These are phyloP conservation scores for Daucus carota DNA, from an alignment of 129 eudicot genomes.

Conservation along the genomic window DNA sequence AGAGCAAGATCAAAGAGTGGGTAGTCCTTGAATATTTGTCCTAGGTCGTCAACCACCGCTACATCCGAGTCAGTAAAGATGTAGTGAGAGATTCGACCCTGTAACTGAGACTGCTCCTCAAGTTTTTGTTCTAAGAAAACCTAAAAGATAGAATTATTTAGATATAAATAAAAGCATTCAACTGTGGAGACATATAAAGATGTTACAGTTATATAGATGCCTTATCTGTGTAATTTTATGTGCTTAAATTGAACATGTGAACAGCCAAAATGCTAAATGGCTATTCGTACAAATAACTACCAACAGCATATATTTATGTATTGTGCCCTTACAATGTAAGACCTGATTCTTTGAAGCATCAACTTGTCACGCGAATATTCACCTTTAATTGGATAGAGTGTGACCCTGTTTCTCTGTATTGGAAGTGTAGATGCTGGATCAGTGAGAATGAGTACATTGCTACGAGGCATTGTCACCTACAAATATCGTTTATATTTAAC, in stretches of 20 bases:
- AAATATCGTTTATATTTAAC: slow-evolving; percentile 3
- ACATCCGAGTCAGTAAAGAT: slow-evolving; percentile 86
- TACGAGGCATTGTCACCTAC: slow-evolving; percentile 77
- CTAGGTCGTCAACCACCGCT: slow-evolving; percentile 76
- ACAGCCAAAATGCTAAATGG: background rate
- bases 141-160: slow-evolving; percentile 31
- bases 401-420: slow-evolving; percentile 54
- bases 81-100: slow-evolving; percentile 35
- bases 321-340: slow-evolving; percentile 93
- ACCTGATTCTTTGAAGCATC: slow-evolving; percentile 99
- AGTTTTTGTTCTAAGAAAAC: slow-evolving; percentile 61
- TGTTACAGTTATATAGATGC: background rate
- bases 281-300: slow-evolving; percentile 3
- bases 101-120: slow-evolving; percentile 40
- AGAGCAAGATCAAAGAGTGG: slow-evolving; percentile 76
- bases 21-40: slow-evolving; percentile 45
- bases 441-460: slow-evolving; percentile 65
- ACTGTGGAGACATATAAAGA: background rate
- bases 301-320: slow-evolving; percentile 18
- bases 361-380: slow-evolving; percentile 96
- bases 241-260: background rate
- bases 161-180: background rate
- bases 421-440: slow-evolving; percentile 81
- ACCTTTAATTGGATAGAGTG: slow-evolving; percentile 76
- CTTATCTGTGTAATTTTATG: background rate